A percentile compares a stretch with the other conserved stretches of the same genome.
Evolutionary conservation across 129 eudicot genomes (phyloP).

Genomic region (Helianthus tuberosus): DNA sequence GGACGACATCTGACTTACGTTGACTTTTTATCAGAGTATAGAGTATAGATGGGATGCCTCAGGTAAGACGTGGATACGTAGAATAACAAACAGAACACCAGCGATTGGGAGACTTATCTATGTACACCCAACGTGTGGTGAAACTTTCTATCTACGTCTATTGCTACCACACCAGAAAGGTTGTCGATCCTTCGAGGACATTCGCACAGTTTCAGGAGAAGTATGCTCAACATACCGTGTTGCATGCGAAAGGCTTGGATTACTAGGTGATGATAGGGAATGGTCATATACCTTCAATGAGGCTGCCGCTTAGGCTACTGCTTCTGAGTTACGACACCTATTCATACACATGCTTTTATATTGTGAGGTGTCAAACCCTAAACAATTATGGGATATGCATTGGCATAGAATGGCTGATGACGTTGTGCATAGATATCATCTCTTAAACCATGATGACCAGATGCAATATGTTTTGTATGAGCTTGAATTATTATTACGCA

Average conservation of each 20-base stretch:
- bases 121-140: constrained; percentile 9
- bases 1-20: constrained; percentile 4
- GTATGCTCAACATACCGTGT: neutral
- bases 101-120: constrained; percentile 14
- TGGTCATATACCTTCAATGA: neutral
- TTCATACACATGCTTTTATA: neutral
- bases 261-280: neutral
- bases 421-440: neutral
- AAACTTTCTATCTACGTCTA: neutral
- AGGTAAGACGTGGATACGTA: neutral
- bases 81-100: neutral
- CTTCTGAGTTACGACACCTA: neutral
- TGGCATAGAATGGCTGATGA: neutral
- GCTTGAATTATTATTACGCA: neutral
- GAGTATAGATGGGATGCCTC: neutral
- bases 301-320: neutral
- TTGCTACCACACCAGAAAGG: neutral
- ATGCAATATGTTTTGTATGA: neutral
- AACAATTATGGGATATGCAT: neutral
- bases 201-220: neutral
- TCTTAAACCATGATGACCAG: neutral
- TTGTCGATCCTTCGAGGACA: neutral
- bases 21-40: neutral
- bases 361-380: neutral
- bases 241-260: neutral